Percentiles rank a stretch among this genome's conserved stretches.
Evolutionary conservation across 2,329 filamentous ascomycete species (phyloP).

Genomic region (Stachybotrys elegans): DNA sequence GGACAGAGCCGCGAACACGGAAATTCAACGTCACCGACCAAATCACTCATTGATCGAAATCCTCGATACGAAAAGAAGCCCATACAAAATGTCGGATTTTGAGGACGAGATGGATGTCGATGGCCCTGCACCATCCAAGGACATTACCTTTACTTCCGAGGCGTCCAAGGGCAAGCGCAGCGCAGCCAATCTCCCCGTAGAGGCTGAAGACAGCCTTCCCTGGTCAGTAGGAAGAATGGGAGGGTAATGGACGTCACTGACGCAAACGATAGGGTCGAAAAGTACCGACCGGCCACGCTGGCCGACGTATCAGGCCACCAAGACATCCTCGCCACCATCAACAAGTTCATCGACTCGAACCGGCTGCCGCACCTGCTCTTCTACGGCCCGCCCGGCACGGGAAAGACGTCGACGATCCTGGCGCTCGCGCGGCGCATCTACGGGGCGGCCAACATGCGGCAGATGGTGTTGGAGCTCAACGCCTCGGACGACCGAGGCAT

Average conservation of each 20-base stretch:
- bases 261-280: conserved; percentile 69
- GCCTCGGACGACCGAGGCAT: conserved; percentile 96
- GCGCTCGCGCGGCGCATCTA: conserved; percentile 93
- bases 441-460: conserved; percentile 83
- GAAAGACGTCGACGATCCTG: conserved; percentile 95
- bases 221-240: conserved; percentile 52
- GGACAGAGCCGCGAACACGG: no score
- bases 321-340: conserved; percentile 95
- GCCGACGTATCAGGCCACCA: conserved; percentile 94
- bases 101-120: conserved; percentile 60
- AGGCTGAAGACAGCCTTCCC: conserved; percentile 88
- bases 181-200: conserved; percentile 86
- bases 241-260: neutral
- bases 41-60: no score
- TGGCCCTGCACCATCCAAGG: conserved; percentile 38
- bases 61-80: no score
- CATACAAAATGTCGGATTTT: conserved; percentile 54
- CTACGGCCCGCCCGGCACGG: conserved; percentile 93
- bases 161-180: conserved; percentile 85
- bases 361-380: conserved; percentile 91
- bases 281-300: conserved; percentile 85
- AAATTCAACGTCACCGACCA: no score
- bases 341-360: conserved; percentile 94
- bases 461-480: conserved; percentile 98
- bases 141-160: conserved; percentile 66